Percentiles rank a stretch among this genome's conserved stretches.
These are phyloP conservation scores for Russula dissimulans DNA, from an alignment of 768 basidiomycete species.

Conservation along the genomic window DNA sequence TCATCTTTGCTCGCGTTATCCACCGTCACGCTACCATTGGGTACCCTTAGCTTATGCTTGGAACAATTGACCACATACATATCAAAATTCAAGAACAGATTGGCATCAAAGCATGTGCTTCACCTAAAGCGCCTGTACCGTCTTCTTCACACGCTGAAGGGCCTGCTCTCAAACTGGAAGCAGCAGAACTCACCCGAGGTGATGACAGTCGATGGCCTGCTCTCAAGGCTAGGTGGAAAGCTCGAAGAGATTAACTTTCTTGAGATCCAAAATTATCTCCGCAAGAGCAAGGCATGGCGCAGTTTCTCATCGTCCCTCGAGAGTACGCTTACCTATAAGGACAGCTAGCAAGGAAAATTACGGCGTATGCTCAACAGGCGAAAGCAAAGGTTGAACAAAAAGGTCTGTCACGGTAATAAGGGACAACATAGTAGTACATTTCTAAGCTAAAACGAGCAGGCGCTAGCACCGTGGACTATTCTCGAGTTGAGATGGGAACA, in stretches of 20 bases:
- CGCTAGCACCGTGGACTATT: background rate
- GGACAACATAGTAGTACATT: background rate
- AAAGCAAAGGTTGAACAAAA: conserved; percentile 24
- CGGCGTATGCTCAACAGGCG: conserved; percentile 52
- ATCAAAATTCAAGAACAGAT: conserved; percentile 63
- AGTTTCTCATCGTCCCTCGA: background rate
- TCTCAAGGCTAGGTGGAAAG: conserved; percentile 55
- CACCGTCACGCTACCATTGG: conserved; percentile 52
- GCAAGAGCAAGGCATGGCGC: conserved; percentile 66
- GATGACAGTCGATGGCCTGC: conserved; percentile 57
- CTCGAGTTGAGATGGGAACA: conserved; percentile 21
- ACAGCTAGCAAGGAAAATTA: conserved; percentile 69
- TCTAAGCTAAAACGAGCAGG: background rate
- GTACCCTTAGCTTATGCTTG: conserved; percentile 50
- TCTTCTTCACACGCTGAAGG: conserved; percentile 61
- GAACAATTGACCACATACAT: conserved; percentile 74
- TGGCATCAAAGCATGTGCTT: conserved; percentile 62
- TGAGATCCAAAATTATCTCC: conserved; percentile 74
- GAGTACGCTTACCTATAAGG: background rate
- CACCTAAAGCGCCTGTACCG: conserved; percentile 72
- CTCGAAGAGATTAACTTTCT: conserved; percentile 72
- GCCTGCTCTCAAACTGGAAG: conserved; percentile 49
- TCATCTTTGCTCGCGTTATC: conserved; percentile 84
- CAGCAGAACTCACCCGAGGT: conserved; percentile 43
- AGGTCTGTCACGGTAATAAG: conserved; percentile 18